These are phyloP conservation scores for Uronychia binucleata DNA, from an alignment of 73 alveolate genomes.

Conservation along the genomic window DNA sequence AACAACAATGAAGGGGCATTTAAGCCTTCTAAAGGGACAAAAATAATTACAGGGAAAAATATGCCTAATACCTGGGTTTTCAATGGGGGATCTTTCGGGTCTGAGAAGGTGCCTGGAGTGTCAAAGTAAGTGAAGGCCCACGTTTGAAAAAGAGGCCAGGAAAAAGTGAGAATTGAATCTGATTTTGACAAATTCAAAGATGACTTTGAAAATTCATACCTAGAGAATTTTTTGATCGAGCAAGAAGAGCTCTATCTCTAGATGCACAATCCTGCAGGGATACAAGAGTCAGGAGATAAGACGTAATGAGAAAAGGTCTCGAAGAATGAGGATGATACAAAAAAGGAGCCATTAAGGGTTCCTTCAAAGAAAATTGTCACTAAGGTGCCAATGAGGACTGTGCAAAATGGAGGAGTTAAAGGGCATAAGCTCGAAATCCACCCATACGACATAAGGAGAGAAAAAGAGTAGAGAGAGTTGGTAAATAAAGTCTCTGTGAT, in stretches of 20 bases:
- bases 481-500: too few relatives aligned
- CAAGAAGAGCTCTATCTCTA: not conserved
- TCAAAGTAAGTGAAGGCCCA: not conserved
- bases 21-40: too few relatives aligned
- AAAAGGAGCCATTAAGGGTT: not conserved
- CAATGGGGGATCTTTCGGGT: not conserved
- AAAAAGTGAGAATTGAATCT: not conserved
- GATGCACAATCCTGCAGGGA: not conserved
- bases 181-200: too few relatives aligned
- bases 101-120: not conserved
- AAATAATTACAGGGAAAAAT: not conserved
- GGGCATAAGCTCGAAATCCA: not conserved
- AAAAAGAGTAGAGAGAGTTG: too few relatives aligned
- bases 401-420: not conserved
- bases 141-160: not conserved
- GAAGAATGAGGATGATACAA: not conserved
- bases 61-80: not conserved
- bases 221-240: not conserved
- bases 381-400: not conserved
- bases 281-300: not conserved
- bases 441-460: too few relatives aligned
- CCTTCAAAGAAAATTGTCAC: not conserved
- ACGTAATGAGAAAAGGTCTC: not conserved
- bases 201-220: not conserved
- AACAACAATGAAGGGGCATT: too few relatives aligned